Percentiles rank a stretch among this genome's conserved stretches.
These are phyloP conservation scores for Thalassiosira mediterranea DNA, from an alignment of 352 stramenopile species.

Conservation along the genomic window DNA sequence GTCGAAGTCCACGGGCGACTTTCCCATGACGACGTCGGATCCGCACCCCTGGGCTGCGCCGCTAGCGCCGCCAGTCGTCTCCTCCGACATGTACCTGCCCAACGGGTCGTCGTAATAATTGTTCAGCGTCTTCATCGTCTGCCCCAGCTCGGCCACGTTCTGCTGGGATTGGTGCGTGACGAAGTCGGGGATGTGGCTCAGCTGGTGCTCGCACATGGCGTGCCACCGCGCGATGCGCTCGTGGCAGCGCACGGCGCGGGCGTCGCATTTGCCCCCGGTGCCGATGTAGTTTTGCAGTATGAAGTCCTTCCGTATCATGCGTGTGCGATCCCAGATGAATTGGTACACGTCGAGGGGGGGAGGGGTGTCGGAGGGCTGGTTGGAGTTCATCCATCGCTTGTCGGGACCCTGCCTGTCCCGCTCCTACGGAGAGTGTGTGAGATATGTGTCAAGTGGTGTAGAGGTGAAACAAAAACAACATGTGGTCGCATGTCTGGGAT, in stretches of 20 bases:
- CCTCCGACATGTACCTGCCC: conserved; percentile 56
- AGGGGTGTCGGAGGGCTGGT: conserved; percentile 47
- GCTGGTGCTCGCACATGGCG: conserved; percentile 93
- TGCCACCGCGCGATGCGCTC: conserved; percentile 95
- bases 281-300: conserved; percentile 95
- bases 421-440: no score
- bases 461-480: conserved; percentile 12
- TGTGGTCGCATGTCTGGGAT: conserved; percentile 5
- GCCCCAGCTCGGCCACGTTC: conserved; percentile 62
- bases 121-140: conserved; percentile 84
- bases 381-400: conserved; percentile 53
- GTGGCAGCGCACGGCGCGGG: conserved; percentile 91
- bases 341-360: conserved; percentile 90
- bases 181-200: conserved; percentile 85
- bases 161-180: conserved; percentile 58
- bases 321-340: conserved; percentile 95
- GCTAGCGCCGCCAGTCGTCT: conserved; percentile 42
- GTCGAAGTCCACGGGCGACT: conserved; percentile 74
- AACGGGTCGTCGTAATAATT: conserved; percentile 80
- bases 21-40: conserved; percentile 69
- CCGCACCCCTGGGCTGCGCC: conserved; percentile 53
- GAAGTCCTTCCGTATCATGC: conserved; percentile 96
- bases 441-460: no score
- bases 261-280: conserved; percentile 91
- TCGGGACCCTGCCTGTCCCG: conserved; percentile 81